A percentile compares a stretch with the other conserved stretches of the same genome.
These are phyloP conservation scores for Hypoxylon sp. DNA, from an alignment of 2,329 filamentous ascomycete species.

Conservation along the genomic window DNA sequence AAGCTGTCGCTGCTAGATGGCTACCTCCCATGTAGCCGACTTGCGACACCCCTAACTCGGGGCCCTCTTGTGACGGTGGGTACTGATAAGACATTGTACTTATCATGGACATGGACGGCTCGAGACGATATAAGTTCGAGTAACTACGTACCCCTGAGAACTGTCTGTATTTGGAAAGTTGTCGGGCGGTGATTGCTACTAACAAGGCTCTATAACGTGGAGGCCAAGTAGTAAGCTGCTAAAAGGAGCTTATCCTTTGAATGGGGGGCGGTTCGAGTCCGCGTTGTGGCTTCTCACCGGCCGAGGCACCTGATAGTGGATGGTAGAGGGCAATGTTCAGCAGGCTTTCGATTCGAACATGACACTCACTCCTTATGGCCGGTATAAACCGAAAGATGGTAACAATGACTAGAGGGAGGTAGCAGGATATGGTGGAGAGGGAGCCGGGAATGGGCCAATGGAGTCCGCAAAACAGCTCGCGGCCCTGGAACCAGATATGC, in stretches of 20 bases:
- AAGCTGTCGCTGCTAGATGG: slow-evolving; percentile 49
- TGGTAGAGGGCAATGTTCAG: slow-evolving; percentile 25
- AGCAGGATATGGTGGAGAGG: slow-evolving; percentile 48
- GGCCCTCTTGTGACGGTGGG: slow-evolving; percentile 59
- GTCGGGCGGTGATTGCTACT: slow-evolving; percentile 57
- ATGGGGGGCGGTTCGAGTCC: slow-evolving; percentile 20
- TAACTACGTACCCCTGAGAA: slow-evolving; percentile 53
- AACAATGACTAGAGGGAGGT: slow-evolving; percentile 46
- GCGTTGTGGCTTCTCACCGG: slow-evolving; percentile 37
- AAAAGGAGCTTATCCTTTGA: slow-evolving; percentile 25
- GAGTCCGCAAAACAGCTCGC: slow-evolving; percentile 45
- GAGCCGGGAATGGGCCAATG: slow-evolving; percentile 50
- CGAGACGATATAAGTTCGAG: slow-evolving; percentile 50
- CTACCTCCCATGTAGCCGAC: slow-evolving; percentile 55
- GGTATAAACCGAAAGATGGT: slow-evolving; percentile 46
- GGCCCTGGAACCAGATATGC: slow-evolving; percentile 48
- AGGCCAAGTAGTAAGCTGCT: slow-evolving; percentile 29
- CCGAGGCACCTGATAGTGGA: slow-evolving; percentile 27
- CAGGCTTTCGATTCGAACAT: slow-evolving; percentile 32
- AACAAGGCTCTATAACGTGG: slow-evolving; percentile 42
- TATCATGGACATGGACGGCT: slow-evolving; percentile 56
- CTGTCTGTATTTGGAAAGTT: slow-evolving; percentile 53
- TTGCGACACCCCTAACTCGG: slow-evolving; percentile 60
- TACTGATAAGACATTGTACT: slow-evolving; percentile 67
- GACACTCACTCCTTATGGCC: slow-evolving; percentile 35